These are phyloP conservation scores for Hygrophoropsis aurantiaca DNA, from an alignment of 768 basidiomycete species.

Conservation along the genomic window DNA sequence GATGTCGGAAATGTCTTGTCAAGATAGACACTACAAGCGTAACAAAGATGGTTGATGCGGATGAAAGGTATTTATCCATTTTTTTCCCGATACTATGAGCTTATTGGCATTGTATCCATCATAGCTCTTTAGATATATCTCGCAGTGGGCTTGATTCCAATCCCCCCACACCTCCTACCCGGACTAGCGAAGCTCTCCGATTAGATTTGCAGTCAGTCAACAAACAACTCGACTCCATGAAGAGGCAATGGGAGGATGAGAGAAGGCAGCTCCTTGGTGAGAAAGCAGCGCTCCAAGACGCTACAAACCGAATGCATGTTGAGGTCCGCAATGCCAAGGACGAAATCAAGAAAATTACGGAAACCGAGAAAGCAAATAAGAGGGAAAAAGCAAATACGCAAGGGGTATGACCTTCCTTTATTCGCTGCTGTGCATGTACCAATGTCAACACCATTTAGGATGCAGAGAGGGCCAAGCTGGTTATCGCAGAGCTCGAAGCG, in stretches of 20 bases:
- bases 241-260: constrained; percentile 70
- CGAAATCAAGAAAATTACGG: constrained; percentile 52
- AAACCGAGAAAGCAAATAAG: constrained; percentile 52
- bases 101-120: background rate
- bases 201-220: constrained; percentile 63
- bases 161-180: constrained; percentile 68
- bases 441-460: constrained; percentile 45
- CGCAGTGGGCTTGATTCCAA: constrained; percentile 47
- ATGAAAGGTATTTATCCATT: constrained; percentile 61
- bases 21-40: constrained; percentile 55
- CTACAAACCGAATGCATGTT: constrained; percentile 62
- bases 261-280: constrained; percentile 62
- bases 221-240: constrained; percentile 60
- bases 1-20: constrained; percentile 68
- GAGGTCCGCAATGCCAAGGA: constrained; percentile 60
- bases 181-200: constrained; percentile 63
- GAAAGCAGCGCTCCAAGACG: constrained; percentile 70
- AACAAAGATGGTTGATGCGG: constrained; percentile 40
- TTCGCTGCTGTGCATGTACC: background rate
- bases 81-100: background rate
- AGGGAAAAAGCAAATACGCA: constrained; percentile 51
- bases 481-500: constrained; percentile 67
- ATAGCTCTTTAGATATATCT: constrained; percentile 56
- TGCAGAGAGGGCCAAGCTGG: constrained; percentile 62
- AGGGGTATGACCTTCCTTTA: constrained; percentile 41